A percentile compares a stretch with the other conserved stretches of the same genome.
Conservation (phyloP, 2,329 filamentous ascomycete genomes). For the Epichloe sp. region DNA sequence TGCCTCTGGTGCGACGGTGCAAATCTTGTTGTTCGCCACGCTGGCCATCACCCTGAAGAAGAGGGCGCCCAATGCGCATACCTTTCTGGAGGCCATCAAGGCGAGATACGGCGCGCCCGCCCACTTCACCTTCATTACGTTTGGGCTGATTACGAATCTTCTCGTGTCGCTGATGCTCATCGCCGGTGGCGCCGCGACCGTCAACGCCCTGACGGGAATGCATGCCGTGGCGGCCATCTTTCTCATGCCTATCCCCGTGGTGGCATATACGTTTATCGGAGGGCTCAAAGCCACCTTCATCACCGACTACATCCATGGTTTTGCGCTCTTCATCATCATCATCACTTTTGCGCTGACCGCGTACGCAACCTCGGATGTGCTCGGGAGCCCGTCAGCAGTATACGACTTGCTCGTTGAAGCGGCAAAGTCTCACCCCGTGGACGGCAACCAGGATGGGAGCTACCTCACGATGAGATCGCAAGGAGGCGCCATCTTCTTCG, state of each 20-base stretch:
- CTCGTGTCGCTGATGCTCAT: conserved; percentile 82
- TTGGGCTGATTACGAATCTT: conserved; percentile 74
- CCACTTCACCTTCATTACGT: conserved; percentile 69
- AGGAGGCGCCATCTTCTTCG: conserved; percentile 78
- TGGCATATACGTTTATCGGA: conserved; percentile 63
- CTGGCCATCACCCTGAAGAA: conserved; percentile 83
- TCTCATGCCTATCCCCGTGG: conserved; percentile 19
- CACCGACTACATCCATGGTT: conserved; percentile 76
- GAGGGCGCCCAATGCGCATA: conserved; percentile 75
- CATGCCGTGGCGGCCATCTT: conserved; percentile 57
- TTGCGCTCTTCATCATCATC: conserved; percentile 75
- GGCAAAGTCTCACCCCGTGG: conserved; percentile 56
- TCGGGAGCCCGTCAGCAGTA: conserved; percentile 64
- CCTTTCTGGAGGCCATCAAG: conserved; percentile 69
- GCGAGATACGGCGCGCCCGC: conserved; percentile 62
- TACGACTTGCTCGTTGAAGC: conserved; percentile 67
- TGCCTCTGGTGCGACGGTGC: conserved; percentile 61
- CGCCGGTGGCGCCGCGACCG: conserved; percentile 59
- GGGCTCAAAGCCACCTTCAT: conserved; percentile 82
- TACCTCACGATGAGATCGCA: conserved; percentile 67
- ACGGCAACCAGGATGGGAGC: conserved; percentile 66
- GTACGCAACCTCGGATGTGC: conserved; percentile 57
- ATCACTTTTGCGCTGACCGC: conserved; percentile 73
- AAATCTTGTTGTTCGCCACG: conserved; percentile 81
- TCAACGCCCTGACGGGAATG: conserved; percentile 28